phyloP scores from a whole-genome alignment of 345 rosid species.

The Acer saccharum region DNA sequence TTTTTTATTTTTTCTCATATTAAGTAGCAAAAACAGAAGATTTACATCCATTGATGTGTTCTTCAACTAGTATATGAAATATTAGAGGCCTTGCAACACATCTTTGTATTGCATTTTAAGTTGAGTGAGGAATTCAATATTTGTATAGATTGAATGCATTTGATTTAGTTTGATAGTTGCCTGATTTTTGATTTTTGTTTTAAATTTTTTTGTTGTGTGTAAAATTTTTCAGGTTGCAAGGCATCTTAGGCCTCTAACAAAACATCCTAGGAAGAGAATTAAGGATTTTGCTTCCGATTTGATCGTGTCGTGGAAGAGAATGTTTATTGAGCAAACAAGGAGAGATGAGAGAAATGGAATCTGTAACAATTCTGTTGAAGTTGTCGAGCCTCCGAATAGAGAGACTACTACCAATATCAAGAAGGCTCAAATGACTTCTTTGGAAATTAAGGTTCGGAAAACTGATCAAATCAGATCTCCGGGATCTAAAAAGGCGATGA shows the following conservation, averaged over 20 bases:
- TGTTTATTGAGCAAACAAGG: conserved; percentile 42
- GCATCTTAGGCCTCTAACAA: conserved; percentile 45
- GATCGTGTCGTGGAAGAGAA: conserved; percentile 44
- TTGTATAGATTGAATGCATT: background rate
- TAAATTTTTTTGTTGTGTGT: background rate
- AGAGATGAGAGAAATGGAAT: conserved; percentile 32
- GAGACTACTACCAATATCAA: too few relatives aligned
- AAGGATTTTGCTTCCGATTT: conserved; percentile 36
- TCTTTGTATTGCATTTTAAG: too few relatives aligned
- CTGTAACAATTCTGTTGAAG: background rate
- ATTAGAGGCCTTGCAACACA: too few relatives aligned
- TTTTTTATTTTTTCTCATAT: background rate
- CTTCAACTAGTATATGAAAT: too few relatives aligned
- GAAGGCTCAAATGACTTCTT: background rate
- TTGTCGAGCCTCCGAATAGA: background rate
- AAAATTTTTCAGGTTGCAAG: conserved; percentile 39
- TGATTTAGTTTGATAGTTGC: background rate
- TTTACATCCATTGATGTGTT: too few relatives aligned
- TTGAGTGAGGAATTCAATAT: too few relatives aligned
- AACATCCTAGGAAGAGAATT: conserved; percentile 50
- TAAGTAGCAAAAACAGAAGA: background rate
- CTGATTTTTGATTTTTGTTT: too few relatives aligned
- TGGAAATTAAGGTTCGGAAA: background rate
- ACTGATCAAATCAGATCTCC: background rate
- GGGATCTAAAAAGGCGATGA: background rate